Evolutionary conservation across 495 filamentous ascomycete genomes (phyloP).

Genomic region (Cercophora sp.): DNA sequence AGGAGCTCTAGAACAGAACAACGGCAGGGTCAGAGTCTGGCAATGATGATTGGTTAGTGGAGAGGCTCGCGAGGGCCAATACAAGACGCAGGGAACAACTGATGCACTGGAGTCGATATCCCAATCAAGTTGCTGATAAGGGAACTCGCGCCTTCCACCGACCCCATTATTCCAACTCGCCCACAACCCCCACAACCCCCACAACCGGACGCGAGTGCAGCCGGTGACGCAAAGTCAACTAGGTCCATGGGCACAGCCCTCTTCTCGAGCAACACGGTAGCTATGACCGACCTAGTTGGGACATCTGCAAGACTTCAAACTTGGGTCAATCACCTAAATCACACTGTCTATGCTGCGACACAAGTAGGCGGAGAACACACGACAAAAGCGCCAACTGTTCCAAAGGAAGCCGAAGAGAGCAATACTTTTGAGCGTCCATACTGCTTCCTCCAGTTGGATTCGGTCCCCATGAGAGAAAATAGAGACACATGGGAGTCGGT

Average conservation of each 20-base stretch:
- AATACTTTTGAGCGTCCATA: slow-evolving; percentile 5
- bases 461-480: not conserved
- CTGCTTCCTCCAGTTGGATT: not conserved
- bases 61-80: slow-evolving; percentile 7
- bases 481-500: slow-evolving; percentile 4
- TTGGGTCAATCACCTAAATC: not conserved
- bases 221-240: not conserved
- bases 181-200: too few species aligned
- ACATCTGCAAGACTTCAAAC: not conserved
- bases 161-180: too few species aligned
- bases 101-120: slow-evolving; percentile 1
- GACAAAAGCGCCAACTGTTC: not conserved
- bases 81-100: slow-evolving; percentile 4
- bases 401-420: not conserved
- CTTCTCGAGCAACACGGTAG: not conserved
- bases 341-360: not conserved
- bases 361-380: not conserved
- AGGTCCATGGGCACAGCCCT: not conserved
- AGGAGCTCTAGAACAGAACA: not conserved
- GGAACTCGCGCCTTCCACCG: too few species aligned
- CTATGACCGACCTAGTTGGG: not conserved
- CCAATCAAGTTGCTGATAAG: not conserved
- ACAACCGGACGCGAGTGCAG: too few species aligned
- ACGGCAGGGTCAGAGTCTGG: not conserved
- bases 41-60: not conserved